Percentiles rank a stretch among this genome's conserved stretches.
These are phyloP conservation scores for Phytophthora pini DNA, from an alignment of 352 stramenopile species.

Conservation along the genomic window DNA sequence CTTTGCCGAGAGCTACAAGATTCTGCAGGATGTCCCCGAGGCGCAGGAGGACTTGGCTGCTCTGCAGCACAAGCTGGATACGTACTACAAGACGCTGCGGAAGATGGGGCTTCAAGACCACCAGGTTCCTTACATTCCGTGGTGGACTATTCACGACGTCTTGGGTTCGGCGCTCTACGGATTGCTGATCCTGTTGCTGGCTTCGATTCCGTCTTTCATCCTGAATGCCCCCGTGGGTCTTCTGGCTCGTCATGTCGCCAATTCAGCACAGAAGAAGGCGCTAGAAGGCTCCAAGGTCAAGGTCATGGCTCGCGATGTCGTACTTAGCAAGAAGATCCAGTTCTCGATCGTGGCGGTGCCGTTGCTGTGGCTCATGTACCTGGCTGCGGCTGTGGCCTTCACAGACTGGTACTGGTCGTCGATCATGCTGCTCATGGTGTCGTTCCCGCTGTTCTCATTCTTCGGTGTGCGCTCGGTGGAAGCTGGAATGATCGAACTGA, in stretches of 20 bases:
- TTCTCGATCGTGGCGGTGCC: slow-evolving; percentile 93
- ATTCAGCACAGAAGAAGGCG: slow-evolving; percentile 82
- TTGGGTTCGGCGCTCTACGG: slow-evolving; percentile 89
- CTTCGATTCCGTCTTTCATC: slow-evolving; percentile 91
- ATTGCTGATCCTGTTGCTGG: slow-evolving; percentile 86
- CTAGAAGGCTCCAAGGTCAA: slow-evolving; percentile 92
- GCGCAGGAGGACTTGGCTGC: slow-evolving; percentile 62
- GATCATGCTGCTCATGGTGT: slow-evolving; percentile 78
- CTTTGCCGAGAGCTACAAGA: slow-evolving; percentile 92
- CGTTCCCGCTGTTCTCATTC: slow-evolving; percentile 89
- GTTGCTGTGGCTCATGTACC: slow-evolving; percentile 88
- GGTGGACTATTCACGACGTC: slow-evolving; percentile 90
- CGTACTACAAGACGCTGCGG: slow-evolving; percentile 87
- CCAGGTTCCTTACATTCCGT: slow-evolving; percentile 89
- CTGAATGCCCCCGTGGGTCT: slow-evolving; percentile 92
- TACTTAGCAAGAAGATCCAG: slow-evolving; percentile 94
- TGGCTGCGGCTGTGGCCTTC: slow-evolving; percentile 78
- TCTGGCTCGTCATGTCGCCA: slow-evolving; percentile 80
- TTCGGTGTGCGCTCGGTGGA: slow-evolving; percentile 89
- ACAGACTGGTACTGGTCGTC: slow-evolving; percentile 90
- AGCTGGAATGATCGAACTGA: slow-evolving; percentile 89
- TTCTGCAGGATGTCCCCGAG: slow-evolving; percentile 73
- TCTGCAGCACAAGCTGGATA: slow-evolving; percentile 80
- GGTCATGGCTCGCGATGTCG: slow-evolving; percentile 88
- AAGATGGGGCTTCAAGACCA: slow-evolving; percentile 92